These are phyloP conservation scores for Thecaphora thlaspeos DNA, from an alignment of 1,284 basidiomycete species.

Conservation along the genomic window DNA sequence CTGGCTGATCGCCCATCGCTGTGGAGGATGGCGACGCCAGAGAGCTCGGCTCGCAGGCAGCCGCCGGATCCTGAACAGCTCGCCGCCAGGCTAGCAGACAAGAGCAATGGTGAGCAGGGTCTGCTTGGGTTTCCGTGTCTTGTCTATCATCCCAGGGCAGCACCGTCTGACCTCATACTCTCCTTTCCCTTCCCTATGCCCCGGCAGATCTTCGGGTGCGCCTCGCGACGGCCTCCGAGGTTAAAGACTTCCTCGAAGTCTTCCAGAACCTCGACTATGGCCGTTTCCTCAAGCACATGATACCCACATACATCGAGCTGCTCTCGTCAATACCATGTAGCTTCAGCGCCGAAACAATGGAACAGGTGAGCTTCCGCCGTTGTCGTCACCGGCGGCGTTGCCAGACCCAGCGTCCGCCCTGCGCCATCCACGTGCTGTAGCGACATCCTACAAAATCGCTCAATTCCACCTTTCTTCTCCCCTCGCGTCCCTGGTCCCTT, in stretches of 20 bases:
- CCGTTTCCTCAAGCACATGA: constrained; percentile 64
- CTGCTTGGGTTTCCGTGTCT: background rate
- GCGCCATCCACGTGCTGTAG: too few species aligned
- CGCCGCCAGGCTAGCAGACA: constrained; percentile 27
- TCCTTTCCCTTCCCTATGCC: too few species aligned
- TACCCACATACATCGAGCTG: constrained; percentile 77
- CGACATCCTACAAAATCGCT: too few species aligned
- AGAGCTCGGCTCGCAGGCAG: constrained; percentile 24
- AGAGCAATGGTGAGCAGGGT: constrained; percentile 14
- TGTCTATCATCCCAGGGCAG: background rate
- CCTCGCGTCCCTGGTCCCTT: constrained; percentile 1
- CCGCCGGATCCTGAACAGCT: constrained; percentile 34
- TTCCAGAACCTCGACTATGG: constrained; percentile 66
- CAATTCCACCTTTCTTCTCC: too few species aligned
- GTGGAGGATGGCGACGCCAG: constrained; percentile 32
- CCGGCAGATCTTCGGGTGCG: constrained; percentile 41
- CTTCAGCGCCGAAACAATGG: constrained; percentile 73
- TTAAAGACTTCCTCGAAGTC: constrained; percentile 51
- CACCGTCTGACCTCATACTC: too few species aligned
- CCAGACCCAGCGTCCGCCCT: too few species aligned
- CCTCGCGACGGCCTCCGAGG: constrained; percentile 40
- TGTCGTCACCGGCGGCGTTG: too few species aligned
- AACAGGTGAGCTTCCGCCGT: constrained; percentile 63
- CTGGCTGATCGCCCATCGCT: too few species aligned
- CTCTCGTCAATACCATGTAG: constrained; percentile 75